Percentiles rank a stretch among this genome's conserved stretches.
Conservation (phyloP, 192 early-diverging fungal species). For the Coemansia sp. region DNA sequence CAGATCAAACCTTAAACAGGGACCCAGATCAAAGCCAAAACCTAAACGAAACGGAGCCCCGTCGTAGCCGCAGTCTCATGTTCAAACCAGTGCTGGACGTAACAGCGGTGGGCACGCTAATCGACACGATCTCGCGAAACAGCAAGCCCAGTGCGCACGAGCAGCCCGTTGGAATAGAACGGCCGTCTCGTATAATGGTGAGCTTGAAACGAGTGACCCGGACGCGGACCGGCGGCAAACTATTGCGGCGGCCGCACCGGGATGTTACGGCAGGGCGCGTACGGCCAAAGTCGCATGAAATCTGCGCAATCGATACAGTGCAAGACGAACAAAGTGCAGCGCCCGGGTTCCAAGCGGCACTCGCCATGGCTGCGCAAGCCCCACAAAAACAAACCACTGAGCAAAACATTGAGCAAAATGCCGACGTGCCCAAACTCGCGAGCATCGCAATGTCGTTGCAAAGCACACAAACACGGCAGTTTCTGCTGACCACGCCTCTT, state of each 20-base stretch:
- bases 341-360: constrained; percentile 9
- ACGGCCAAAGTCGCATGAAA: constrained; percentile 10
- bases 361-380: neutral
- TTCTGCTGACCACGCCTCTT: constrained; percentile 53
- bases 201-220: constrained; percentile 20
- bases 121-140: constrained; percentile 26
- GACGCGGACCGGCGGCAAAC: neutral
- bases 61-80: constrained; percentile 45
- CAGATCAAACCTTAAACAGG: no score
- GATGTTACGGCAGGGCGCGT: neutral
- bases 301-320: constrained; percentile 20
- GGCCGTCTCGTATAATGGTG: constrained; percentile 11
- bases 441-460: constrained; percentile 48
- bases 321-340: constrained; percentile 12
- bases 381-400: neutral
- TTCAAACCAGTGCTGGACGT: constrained; percentile 45
- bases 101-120: constrained; percentile 29
- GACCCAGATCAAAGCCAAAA: no score
- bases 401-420: neutral
- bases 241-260: neutral
- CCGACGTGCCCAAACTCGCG: constrained; percentile 10
- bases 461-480: constrained; percentile 39
- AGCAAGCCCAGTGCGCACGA: neutral
- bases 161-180: neutral
- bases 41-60: constrained; percentile 10